phyloP scores from a whole-genome alignment of 2,329 filamentous ascomycete species.

The Fusarium aywerte region DNA sequence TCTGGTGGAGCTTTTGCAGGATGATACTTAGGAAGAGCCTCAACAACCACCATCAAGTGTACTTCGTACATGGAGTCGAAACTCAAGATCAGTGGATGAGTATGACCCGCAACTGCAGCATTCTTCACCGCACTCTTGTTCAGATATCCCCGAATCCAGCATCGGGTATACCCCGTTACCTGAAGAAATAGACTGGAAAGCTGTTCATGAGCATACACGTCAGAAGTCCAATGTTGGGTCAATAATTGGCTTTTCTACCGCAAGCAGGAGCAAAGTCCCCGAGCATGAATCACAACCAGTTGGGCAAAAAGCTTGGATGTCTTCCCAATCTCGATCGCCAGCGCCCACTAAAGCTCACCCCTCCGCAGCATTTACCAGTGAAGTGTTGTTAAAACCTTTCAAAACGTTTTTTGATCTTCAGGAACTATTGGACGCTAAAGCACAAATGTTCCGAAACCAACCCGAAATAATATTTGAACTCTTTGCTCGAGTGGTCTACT shows the following conservation, averaged over 20 bases:
- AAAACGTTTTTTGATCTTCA: constrained; percentile 71
- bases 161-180: constrained; percentile 42
- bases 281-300: not conserved
- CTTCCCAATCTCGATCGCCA: constrained; percentile 6
- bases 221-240: constrained; percentile 6
- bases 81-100: constrained; percentile 50
- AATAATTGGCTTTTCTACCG: not conserved
- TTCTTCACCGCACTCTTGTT: constrained; percentile 45
- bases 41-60: constrained; percentile 49
- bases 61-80: constrained; percentile 47
- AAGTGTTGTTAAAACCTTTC: constrained; percentile 32
- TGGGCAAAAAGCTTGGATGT: not conserved
- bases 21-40: constrained; percentile 6
- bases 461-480: constrained; percentile 66
- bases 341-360: constrained; percentile 6
- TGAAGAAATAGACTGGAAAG: constrained; percentile 56
- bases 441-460: constrained; percentile 47
- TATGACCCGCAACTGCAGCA: constrained; percentile 53
- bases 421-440: constrained; percentile 65
- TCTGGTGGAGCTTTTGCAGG: constrained; percentile 28
- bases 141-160: not conserved
- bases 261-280: constrained; percentile 2
- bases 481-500: constrained; percentile 69
- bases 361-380: not conserved
- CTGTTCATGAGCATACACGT: constrained; percentile 39